Percentiles rank a stretch among this genome's conserved stretches.
These are phyloP conservation scores for Termitomyces sp. DNA, from an alignment of 768 basidiomycete species.

Conservation along the genomic window DNA sequence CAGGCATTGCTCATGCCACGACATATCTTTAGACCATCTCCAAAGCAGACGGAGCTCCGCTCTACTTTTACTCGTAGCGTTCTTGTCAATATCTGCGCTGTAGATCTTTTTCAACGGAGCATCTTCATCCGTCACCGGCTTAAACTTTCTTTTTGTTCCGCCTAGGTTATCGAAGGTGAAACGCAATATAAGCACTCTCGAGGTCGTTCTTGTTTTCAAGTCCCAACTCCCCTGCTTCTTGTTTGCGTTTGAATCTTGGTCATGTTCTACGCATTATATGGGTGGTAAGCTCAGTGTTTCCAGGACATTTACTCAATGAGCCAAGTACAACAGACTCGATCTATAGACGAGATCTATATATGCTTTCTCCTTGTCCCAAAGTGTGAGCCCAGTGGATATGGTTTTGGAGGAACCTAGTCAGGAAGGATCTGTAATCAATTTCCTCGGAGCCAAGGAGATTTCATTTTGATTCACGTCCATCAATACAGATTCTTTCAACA, in stretches of 20 bases:
- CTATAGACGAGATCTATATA: not conserved
- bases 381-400: not conserved
- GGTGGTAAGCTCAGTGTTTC: not conserved
- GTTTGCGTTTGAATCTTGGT: too few species aligned
- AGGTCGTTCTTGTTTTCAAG: too few species aligned
- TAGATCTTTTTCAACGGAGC: not conserved
- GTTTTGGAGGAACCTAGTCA: not conserved
- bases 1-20: not conserved
- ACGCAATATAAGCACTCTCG: too few species aligned
- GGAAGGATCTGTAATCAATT: not conserved
- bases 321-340: not conserved
- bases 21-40: not conserved
- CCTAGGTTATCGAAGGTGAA: not conserved
- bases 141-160: not conserved
- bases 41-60: not conserved
- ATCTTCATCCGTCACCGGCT: not conserved
- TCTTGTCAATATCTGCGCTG: not conserved
- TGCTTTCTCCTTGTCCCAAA: not conserved
- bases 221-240: not conserved
- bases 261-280: not conserved
- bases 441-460: conserved; percentile 9
- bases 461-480: conserved; percentile 1
- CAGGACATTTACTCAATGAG: too few species aligned
- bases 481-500: conserved; percentile 4
- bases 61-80: not conserved